phyloP scores from a whole-genome alignment of 441 rosid species.

The Adansonia rubrostipa region DNA sequence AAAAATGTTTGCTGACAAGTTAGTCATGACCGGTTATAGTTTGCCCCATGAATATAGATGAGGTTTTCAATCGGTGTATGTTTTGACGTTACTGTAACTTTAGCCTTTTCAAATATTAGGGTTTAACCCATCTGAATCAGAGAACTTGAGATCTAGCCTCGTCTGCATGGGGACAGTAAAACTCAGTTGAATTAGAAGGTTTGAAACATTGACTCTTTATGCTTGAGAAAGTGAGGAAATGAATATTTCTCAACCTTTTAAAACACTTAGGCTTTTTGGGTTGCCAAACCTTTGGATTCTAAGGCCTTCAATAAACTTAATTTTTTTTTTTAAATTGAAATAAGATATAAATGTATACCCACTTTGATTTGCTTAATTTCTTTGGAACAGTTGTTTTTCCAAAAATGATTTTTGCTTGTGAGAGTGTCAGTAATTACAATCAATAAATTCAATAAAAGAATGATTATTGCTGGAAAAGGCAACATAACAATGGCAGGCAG shows the following conservation, averaged over 20 bases:
- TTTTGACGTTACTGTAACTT: conserved; percentile 39
- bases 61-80: conserved; percentile 26
- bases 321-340: no score
- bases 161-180: background rate
- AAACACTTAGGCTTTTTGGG: background rate
- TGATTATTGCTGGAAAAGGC: background rate
- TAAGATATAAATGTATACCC: no score
- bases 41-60: conserved; percentile 82
- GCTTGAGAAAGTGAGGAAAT: conserved; percentile 9
- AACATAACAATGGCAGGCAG: background rate
- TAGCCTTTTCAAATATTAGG: conserved; percentile 15
- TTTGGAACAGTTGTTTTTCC: conserved; percentile 1
- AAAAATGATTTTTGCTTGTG: conserved; percentile 15
- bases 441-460: conserved; percentile 39
- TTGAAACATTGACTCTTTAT: background rate
- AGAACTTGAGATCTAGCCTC: conserved; percentile 21
- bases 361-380: conserved; percentile 1
- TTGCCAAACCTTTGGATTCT: background rate
- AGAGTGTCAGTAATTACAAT: background rate
- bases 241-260: background rate
- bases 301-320: no score
- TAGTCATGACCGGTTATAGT: conserved; percentile 81
- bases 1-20: conserved; percentile 83
- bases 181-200: background rate
- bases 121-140: background rate